Evolutionary conservation across 2,329 filamentous ascomycete genomes (phyloP).

Genomic region (Fusarium liriodendri): DNA sequence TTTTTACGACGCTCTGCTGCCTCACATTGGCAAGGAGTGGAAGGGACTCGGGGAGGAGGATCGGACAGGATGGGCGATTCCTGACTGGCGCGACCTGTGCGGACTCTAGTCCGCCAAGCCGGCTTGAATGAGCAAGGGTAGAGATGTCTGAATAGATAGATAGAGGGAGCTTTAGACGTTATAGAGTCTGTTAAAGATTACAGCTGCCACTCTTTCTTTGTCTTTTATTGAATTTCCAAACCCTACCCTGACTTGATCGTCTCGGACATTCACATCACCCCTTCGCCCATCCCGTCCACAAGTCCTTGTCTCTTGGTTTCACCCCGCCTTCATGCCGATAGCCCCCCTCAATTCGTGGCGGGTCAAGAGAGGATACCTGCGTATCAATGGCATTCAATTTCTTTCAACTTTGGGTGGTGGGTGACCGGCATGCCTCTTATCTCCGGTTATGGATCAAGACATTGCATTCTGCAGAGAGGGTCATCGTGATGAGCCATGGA

Average conservation of each 20-base stretch:
- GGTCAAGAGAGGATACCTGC: background rate
- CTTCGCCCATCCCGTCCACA: background rate
- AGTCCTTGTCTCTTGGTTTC: background rate
- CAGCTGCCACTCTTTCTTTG: background rate
- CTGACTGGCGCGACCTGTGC: conserved; percentile 58
- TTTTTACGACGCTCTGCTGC: conserved; percentile 60
- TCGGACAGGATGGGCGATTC: conserved; percentile 56
- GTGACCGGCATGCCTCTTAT: background rate
- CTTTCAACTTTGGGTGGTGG: background rate
- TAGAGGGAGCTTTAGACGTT: background rate
- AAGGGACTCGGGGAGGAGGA: conserved; percentile 50
- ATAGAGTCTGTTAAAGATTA: background rate
- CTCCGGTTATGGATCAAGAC: background rate
- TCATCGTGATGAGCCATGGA: background rate
- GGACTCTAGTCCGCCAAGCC: conserved; percentile 10
- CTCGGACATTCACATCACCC: background rate
- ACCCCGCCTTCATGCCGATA: conserved; percentile 25
- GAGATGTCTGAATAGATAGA: background rate
- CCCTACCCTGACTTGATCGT: background rate
- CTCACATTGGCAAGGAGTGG: conserved; percentile 61
- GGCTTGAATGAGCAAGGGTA: background rate
- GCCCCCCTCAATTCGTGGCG: conserved; percentile 3
- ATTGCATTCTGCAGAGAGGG: background rate
- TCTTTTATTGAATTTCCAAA: background rate
- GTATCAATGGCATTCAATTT: background rate